Base-by-base conservation (phyloP, 306 rosid genomes). In the Trichosanthes truncata region DNA sequence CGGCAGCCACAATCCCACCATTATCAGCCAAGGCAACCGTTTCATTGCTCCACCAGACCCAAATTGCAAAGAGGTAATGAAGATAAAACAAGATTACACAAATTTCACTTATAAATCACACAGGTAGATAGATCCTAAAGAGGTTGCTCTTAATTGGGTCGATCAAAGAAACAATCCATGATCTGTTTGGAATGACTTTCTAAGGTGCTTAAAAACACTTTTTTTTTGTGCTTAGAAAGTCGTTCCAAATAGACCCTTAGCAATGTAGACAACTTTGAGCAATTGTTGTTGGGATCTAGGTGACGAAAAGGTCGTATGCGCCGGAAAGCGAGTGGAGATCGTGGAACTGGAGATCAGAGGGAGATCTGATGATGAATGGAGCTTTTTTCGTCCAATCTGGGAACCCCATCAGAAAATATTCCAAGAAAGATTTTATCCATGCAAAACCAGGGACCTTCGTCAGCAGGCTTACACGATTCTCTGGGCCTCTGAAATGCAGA, bases 341-440 rank as follows among this genome's bases (percentile, higher is more conserved):
- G 5, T 88, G 94, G 89, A 78, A 83, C 79, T 92, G 91, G 93
- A 83, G 79, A 74, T 90, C 91, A 61, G 85, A 91, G 78, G 79
- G 67, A 4, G 91, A 89, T 80, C 80, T 87, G 36, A 5, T 86
- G 88, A 6, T 80, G 85, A 86, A 88, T 65, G 92, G 89, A 82
- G 90, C 92, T 17, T 72, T 74, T 43, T 88, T 88, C 23, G 48
- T 53, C 7, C 51, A 86, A 83, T 84, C 89, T 9, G 91, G 91
- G 40, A 77, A 25, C 48, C 71, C 80, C 8, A 43, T 80, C 36
- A 55, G 10, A 45, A 46, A 40, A 1, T 21, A 79, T 29, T 73
- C 63, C 13, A 78, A 59, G 55, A 46, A 66, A 9, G 77, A 76
- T 3, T 25, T 80, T 59, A 82, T 87, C 52, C 7, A 20, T 5